phyloP scores from a whole-genome alignment of 805 yeast genomes.

The Dipodascopsis uninucleata region DNA sequence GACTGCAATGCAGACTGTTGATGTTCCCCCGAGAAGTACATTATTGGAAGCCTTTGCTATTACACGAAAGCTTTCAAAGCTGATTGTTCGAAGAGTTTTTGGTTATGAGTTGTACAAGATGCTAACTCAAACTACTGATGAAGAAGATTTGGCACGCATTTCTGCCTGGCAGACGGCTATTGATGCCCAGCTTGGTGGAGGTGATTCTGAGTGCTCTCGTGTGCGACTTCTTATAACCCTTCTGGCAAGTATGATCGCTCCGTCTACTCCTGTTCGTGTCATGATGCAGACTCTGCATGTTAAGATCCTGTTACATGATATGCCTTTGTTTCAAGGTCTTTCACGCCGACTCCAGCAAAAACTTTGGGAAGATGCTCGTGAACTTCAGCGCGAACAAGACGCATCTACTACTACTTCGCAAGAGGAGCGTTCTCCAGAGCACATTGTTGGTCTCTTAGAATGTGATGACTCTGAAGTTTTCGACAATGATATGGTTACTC shows the following conservation, averaged over 20 bases:
- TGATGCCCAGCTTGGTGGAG: conserved; percentile 41
- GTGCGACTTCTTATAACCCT: conserved; percentile 32
- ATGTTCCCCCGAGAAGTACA: conserved; percentile 28
- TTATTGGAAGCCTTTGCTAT: conserved; percentile 17
- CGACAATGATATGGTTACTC: conserved; percentile 30
- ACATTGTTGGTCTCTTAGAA: conserved; percentile 17
- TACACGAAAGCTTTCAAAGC: conserved; percentile 19
- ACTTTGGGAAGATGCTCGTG: conserved; percentile 33
- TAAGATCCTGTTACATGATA: conserved; percentile 29
- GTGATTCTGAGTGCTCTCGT: conserved; percentile 33
- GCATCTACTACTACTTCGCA: conserved; percentile 4
- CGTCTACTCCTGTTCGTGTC: conserved; percentile 29
- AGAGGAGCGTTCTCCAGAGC: conserved; percentile 26
- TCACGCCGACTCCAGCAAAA: conserved; percentile 18
- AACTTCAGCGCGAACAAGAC: conserved; percentile 18
- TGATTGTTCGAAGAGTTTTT: conserved; percentile 25
- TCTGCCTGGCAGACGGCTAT: conserved; percentile 32
- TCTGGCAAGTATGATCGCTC: conserved; percentile 30
- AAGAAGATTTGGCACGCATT: conserved; percentile 18
- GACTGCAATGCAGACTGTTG: conserved; percentile 29
- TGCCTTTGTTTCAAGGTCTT: conserved; percentile 17
- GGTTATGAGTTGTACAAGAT: conserved; percentile 31
- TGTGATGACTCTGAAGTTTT: conserved; percentile 32
- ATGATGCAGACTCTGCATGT: conserved; percentile 36
- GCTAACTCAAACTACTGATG: conserved; percentile 23